phyloP scores from a whole-genome alignment of 257 asterid species.

The Marsdenia floribunda region DNA sequence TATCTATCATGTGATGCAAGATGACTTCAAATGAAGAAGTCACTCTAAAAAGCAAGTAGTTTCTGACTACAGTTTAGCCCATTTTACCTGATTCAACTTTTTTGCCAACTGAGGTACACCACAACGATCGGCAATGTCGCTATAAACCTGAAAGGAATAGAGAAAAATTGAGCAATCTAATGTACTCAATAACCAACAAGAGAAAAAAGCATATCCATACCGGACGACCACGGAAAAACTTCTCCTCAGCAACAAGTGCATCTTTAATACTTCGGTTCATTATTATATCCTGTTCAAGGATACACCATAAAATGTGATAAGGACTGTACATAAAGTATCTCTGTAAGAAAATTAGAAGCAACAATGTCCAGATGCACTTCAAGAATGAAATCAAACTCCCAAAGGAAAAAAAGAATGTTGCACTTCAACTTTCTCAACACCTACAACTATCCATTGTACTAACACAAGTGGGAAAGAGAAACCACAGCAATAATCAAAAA shows the following conservation, averaged over 20 bases:
- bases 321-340: neutral
- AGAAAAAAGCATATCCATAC: slow-evolving; percentile 39
- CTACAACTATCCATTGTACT: neutral
- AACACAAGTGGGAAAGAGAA: neutral
- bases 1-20: neutral
- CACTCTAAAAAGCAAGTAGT: neutral
- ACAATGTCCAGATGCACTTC: neutral
- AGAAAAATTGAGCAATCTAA: slow-evolving; percentile 8
- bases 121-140: slow-evolving; percentile 86
- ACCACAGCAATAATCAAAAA: neutral
- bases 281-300: slow-evolving; percentile 64
- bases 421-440: neutral
- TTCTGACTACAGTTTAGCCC: slow-evolving; percentile 4
- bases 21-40: neutral
- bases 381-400: neutral
- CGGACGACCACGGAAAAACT: slow-evolving; percentile 75
- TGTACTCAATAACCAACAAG: slow-evolving; percentile 17
- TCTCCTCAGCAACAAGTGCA: slow-evolving; percentile 87
- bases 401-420: neutral
- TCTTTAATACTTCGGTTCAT: slow-evolving; percentile 73
- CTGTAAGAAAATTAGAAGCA: neutral
- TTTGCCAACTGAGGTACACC: slow-evolving; percentile 94
- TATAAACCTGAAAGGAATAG: slow-evolving; percentile 58
- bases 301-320: slow-evolving; percentile 6
- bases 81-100: slow-evolving; percentile 89